Percentiles rank a stretch among this genome's conserved stretches.
Evolutionary conservation across 2,329 filamentous ascomycete species (phyloP).

Genomic region (Fusarium multiceps): DNA sequence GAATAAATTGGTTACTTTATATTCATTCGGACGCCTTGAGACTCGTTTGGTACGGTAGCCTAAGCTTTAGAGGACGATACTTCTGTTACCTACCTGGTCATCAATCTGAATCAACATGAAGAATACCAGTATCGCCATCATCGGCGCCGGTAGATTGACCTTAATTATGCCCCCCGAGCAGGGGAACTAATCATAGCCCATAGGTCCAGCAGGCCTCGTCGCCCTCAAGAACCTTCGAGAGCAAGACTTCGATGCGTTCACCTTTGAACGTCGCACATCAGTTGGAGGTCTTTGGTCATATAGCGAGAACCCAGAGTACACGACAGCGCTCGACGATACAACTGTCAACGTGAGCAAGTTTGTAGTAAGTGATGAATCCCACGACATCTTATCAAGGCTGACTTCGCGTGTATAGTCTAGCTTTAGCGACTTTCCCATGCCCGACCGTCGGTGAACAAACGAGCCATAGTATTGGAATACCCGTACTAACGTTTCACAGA

Average conservation of each 20-base stretch:
- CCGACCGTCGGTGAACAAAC: background rate
- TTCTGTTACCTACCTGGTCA: background rate
- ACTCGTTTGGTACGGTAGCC: background rate
- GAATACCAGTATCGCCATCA: background rate
- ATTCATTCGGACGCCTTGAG: too few species aligned
- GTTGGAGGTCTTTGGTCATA: background rate
- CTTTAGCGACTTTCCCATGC: background rate
- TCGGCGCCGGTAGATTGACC: background rate
- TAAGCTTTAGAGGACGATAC: background rate
- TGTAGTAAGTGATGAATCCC: background rate
- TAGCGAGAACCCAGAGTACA: background rate
- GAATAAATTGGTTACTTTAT: background rate
- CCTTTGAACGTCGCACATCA: background rate
- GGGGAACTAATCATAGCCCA: background rate
- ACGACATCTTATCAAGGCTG: background rate
- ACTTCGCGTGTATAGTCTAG: background rate
- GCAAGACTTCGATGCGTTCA: background rate
- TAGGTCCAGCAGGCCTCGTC: background rate
- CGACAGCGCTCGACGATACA: background rate
- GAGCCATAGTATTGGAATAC: background rate
- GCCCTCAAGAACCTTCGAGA: background rate
- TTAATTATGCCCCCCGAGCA: too few species aligned
- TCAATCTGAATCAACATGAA: background rate
- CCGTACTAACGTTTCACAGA: background rate
- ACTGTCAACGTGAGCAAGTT: background rate